Evolutionary conservation across 306 rosid species (phyloP), one percentile per base, ranked within the genome.

Genomic region (Citrullus amarus): DNA sequence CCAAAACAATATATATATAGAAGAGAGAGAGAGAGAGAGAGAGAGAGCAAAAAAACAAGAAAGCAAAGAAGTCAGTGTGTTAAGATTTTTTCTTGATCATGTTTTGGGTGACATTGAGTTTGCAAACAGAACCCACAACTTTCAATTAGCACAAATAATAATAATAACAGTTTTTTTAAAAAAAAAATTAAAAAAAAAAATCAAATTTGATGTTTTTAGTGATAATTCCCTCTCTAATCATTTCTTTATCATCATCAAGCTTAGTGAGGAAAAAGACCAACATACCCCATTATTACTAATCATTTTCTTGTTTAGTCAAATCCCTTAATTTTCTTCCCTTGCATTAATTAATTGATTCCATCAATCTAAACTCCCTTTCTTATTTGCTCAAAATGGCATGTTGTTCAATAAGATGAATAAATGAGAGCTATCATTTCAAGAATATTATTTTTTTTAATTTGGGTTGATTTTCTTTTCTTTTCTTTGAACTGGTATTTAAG

Each of bases 91-190:
- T 85, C 86, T 84, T 87, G 92, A 83, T 78, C 87, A 86, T 93
- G 98, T 88, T 90, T 83, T 91, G 86, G 97, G 98, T 84, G 93
- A 93, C 98, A 91, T 1, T 65, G 60, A 66, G 61, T 66, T 59
- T 79, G 70, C 88, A 84, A 82, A 78, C 48, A 80, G 72, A 80
- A 76, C 79, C 74, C 78, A 78, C 76, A 61, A 20, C 15, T 79
- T 13, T 77, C 13, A 36, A 75, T 53, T 75, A 41, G 43, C 62
- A 11, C 16, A 20, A 73, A 54, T 62, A 43, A 82, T 79, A 70
- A 80, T 61, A 6, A 61, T 30, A 25, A 25, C 28, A 25, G 28
- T 25, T 25, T 25, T 25, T 25, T 25, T 25, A 25, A 25, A 25
- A 25, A 25, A 25, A 25, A 25, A 25, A 66, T 53, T 77, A 3